Base-by-base conservation (phyloP, 78 protist genomes). In the Cyanophora paradoxa region DNA sequence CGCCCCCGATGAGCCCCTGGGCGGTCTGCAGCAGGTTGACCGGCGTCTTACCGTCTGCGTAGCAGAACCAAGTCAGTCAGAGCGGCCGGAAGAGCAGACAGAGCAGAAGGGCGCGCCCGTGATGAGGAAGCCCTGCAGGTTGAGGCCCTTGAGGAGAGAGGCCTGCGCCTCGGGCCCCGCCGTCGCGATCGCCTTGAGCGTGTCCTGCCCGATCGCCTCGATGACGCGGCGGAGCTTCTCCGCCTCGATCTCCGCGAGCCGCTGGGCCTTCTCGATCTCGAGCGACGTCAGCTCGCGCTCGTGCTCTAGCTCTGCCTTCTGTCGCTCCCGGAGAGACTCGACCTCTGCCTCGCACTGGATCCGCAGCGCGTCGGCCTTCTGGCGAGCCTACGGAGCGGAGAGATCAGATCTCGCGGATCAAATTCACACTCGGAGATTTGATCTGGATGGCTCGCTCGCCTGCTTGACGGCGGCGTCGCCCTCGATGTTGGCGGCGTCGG, bases 131-230 rank as follows among this genome's bases (percentile, higher is more conserved):
- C 82, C 62, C 72, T 83, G 48, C 46, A 89, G 86, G 78, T 82
- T 82, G 42, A 89, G 74, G 54, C 79, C 82, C 62, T 28, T 33
- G 41, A 89, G 82, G 58, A 89, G 76, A 30, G 76, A 71, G 57
- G 84, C 90, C 65, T 89, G 90, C 76, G 79, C 68, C 74, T 89
- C 89, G 56, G 90, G 91, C 44, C 91, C 91, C 33, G 91, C 90
- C 62, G 80, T 65, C 10, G 93, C 86, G 22, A 89, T 86, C 56
- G 86, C 74, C 63, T 40, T 20, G 79, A 89, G 86, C 44, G 90
- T 84, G 11, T 89, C 89, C 17, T 46, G 37, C 36, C 91, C 90
- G 19, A 89, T 56, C 42, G 93, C 63, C n/a, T 28, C 42, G n/a
- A 86, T 79, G 40, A 79, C 37, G 50, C 44, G 3, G 36, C 22